These are phyloP conservation scores for Gillenia trifoliata DNA, from an alignment of 306 rosid species.

Conservation along the genomic window DNA sequence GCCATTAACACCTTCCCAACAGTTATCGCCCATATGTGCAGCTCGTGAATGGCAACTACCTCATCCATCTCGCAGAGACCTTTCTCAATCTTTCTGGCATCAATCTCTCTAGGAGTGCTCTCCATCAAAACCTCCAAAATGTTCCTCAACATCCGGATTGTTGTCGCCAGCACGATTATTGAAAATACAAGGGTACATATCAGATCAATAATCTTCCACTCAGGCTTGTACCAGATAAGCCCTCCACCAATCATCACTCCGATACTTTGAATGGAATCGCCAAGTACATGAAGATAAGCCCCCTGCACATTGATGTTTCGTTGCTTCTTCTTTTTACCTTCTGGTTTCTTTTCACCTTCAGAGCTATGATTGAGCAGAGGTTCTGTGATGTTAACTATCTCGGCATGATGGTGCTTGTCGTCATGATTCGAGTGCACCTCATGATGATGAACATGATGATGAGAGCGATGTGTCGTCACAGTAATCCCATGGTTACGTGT, in stretches of 20 bases:
- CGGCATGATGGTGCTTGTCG: constrained; percentile 17
- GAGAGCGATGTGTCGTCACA: constrained; percentile 1
- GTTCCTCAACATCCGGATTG: constrained; percentile 50
- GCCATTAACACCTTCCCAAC: constrained; percentile 47
- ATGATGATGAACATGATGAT: constrained; percentile 14
- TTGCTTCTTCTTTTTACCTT: constrained; percentile 12
- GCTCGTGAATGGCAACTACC: constrained; percentile 40
- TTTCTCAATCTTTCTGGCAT: constrained; percentile 51
- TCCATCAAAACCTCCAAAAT: constrained; percentile 59
- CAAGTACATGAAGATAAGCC: constrained; percentile 60
- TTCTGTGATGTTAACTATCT: constrained; percentile 2
- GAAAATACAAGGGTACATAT: constrained; percentile 43
- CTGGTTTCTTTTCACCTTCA: constrained; percentile 17
- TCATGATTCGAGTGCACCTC: constrained; percentile 1
- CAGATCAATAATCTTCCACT: constrained; percentile 51
- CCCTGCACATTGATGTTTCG: constrained; percentile 49
- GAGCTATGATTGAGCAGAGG: constrained; percentile 36
- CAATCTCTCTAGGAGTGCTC: constrained; percentile 56
- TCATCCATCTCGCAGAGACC: constrained; percentile 56
- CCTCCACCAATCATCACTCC: constrained; percentile 72
- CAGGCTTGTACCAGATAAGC: constrained; percentile 44
- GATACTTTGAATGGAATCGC: constrained; percentile 52
- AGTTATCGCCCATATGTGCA: constrained; percentile 48
- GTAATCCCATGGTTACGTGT: constrained; percentile 9
- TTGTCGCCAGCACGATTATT: constrained; percentile 33